A percentile compares a stretch with the other conserved stretches of the same genome.
phyloP scores from a whole-genome alignment of 2,329 filamentous ascomycete species.

The Phialophora expanda region DNA sequence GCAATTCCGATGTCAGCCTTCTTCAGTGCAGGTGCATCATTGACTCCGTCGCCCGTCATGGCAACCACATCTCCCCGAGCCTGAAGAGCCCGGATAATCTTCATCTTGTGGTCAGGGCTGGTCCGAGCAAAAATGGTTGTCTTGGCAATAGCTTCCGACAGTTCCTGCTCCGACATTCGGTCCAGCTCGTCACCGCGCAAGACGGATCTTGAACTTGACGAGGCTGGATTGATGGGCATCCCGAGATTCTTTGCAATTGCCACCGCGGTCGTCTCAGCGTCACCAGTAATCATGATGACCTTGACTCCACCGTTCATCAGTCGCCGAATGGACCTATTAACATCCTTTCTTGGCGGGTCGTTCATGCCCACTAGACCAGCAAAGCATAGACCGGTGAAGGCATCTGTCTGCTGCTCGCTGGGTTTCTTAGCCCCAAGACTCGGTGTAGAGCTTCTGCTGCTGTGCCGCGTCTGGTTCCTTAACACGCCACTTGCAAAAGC shows the following conservation, averaged over 20 bases:
- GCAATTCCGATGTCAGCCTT: conserved; percentile 97
- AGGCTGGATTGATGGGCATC: conserved; percentile 72
- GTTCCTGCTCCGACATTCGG: conserved; percentile 81
- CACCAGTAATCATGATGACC: conserved; percentile 98
- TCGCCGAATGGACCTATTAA: conserved; percentile 84
- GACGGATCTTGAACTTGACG: conserved; percentile 65
- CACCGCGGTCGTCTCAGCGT: conserved; percentile 90
- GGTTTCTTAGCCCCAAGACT: conserved; percentile 41
- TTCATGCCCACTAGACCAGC: conserved; percentile 96
- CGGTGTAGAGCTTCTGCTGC: conserved; percentile 60
- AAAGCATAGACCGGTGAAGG: conserved; percentile 82
- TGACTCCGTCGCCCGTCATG: conserved; percentile 98
- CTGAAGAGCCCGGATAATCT: conserved; percentile 91
- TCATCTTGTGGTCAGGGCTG: conserved; percentile 96
- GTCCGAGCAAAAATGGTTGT: conserved; percentile 96
- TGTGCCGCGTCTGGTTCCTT: conserved; percentile 50
- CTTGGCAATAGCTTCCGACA: conserved; percentile 81
- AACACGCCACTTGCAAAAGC: conserved; percentile 88
- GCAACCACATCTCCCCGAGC: conserved; percentile 93
- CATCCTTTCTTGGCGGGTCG: conserved; percentile 88
- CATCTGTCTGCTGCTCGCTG: conserved; percentile 67
- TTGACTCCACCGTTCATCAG: conserved; percentile 94
- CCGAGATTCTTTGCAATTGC: conserved; percentile 95
- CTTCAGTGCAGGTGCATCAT: conserved; percentile 94
- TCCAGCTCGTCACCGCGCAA: conserved; percentile 92